Evolutionary conservation across 371 early-diverging fungal genomes (phyloP).

Genomic region (Homolaphlyctis polyrhiza): DNA sequence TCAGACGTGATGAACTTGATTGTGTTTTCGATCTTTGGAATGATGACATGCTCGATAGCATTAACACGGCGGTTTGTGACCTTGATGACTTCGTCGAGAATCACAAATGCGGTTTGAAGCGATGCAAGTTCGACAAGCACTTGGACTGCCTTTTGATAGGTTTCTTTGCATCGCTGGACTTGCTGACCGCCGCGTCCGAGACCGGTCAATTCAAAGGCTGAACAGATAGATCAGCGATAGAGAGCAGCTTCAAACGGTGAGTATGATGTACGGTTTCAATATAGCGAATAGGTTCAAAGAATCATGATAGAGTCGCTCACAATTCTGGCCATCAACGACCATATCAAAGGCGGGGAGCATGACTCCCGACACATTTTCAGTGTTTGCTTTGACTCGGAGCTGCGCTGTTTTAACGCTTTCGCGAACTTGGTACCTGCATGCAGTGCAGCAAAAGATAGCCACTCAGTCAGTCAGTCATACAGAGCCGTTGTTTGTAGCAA

Average conservation of each 20-base stretch:
- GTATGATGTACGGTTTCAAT: no score
- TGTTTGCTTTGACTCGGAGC: constrained; percentile 82
- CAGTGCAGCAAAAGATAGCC: no score
- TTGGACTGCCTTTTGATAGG: constrained; percentile 90
- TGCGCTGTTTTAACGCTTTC: constrained; percentile 89
- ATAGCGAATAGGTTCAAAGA: no score
- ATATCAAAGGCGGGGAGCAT: constrained; percentile 91
- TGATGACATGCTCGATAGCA: constrained; percentile 98
- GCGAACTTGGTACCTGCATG: constrained; percentile 81
- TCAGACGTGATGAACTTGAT: constrained; percentile 96
- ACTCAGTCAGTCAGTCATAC: not conserved
- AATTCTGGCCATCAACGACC: constrained; percentile 78
- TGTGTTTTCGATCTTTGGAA: constrained; percentile 98
- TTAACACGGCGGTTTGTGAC: constrained; percentile 99
- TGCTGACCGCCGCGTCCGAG: constrained; percentile 98
- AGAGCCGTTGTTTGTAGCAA: not conserved
- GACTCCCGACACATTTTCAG: constrained; percentile 97
- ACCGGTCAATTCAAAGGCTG: constrained; percentile 93
- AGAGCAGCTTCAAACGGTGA: no score
- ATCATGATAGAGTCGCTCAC: constrained; percentile 36
- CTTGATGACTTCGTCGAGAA: constrained; percentile 98
- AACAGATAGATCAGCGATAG: constrained; percentile 15
- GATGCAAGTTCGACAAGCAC: constrained; percentile 94
- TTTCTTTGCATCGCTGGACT: constrained; percentile 89
- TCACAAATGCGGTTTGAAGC: constrained; percentile 92